Evolutionary conservation across 306 rosid species (phyloP).

Genomic region (Ziziphus jujuba): DNA sequence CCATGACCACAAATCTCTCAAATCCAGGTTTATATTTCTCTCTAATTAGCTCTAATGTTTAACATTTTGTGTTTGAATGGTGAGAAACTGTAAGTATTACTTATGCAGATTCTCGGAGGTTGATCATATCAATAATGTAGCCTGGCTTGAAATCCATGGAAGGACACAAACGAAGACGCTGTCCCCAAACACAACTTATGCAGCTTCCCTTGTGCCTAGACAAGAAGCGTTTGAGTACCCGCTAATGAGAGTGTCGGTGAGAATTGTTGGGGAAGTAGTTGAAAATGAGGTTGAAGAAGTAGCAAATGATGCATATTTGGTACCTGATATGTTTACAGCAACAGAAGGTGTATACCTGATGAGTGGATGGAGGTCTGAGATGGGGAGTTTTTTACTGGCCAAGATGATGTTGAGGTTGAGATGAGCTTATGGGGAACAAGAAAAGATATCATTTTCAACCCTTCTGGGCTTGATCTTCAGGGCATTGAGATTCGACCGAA

Average conservation of each 20-base stretch:
- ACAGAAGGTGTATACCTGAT: neutral
- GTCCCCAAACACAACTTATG: constrained; percentile 7
- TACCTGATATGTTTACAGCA: neutral
- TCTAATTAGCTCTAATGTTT: no score
- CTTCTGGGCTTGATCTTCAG: constrained; percentile 5
- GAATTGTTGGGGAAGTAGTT: neutral
- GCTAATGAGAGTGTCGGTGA: neutral
- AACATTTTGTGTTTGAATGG: no score
- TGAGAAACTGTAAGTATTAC: no score
- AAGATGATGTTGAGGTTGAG: neutral
- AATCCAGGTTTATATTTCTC: neutral
- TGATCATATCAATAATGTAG: neutral
- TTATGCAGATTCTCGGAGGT: constrained; percentile 6
- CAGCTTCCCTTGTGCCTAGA: constrained; percentile 4
- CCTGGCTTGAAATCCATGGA: neutral
- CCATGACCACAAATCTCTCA: neutral
- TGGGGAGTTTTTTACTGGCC: constrained; percentile 12
- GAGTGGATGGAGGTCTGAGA: constrained; percentile 13
- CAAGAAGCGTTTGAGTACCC: no score
- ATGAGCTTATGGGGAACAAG: constrained; percentile 3
- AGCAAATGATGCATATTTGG: neutral
- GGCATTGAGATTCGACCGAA: constrained; percentile 9
- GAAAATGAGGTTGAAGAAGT: neutral
- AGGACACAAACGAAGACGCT: neutral
- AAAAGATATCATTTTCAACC: neutral